These are phyloP conservation scores for Amanita fuliginea DNA, from an alignment of 768 basidiomycete species.

Conservation along the genomic window DNA sequence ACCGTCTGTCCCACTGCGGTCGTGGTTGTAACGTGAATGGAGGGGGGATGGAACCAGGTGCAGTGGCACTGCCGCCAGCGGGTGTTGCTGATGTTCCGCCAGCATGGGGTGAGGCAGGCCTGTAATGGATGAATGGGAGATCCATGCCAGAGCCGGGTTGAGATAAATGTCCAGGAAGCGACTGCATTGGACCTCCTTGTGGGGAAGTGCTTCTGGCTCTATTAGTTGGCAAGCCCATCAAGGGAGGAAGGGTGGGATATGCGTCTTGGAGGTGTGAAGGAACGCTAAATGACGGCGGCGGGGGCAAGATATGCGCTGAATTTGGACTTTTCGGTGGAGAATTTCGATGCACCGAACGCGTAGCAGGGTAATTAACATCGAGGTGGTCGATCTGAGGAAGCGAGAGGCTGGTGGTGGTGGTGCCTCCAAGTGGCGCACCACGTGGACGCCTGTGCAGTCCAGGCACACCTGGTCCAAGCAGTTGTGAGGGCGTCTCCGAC, in stretches of 20 bases:
- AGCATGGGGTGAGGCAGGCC: conserved; percentile 16
- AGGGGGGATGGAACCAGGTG: conserved; percentile 27
- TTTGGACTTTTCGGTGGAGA: conserved; percentile 2
- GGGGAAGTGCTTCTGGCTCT: conserved; percentile 4
- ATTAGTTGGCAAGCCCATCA: conserved; percentile 13
- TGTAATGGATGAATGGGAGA: conserved; percentile 11
- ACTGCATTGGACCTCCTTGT: not conserved
- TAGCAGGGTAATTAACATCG: not conserved
- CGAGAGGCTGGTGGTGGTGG: not conserved
- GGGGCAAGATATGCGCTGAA: not conserved
- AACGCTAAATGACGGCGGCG: not conserved
- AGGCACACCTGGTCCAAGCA: conserved; percentile 49
- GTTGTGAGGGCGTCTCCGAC: conserved; percentile 23
- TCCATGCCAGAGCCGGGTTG: not conserved
- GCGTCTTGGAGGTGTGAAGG: conserved; percentile 14
- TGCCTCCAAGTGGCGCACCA: conserved; percentile 8
- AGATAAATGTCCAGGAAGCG: not conserved
- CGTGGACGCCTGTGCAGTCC: conserved; percentile 19
- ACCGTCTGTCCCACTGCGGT: conserved; percentile 50
- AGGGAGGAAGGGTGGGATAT: conserved; percentile 25
- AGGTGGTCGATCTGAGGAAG: not conserved
- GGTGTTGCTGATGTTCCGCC: conserved; percentile 21
- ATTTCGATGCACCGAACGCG: not conserved
- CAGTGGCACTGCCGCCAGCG: conserved; percentile 9
- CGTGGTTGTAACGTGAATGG: conserved; percentile 59